Conservation (phyloP, 768 basidiomycete species). For the Stropharia rugosoannulata region DNA sequence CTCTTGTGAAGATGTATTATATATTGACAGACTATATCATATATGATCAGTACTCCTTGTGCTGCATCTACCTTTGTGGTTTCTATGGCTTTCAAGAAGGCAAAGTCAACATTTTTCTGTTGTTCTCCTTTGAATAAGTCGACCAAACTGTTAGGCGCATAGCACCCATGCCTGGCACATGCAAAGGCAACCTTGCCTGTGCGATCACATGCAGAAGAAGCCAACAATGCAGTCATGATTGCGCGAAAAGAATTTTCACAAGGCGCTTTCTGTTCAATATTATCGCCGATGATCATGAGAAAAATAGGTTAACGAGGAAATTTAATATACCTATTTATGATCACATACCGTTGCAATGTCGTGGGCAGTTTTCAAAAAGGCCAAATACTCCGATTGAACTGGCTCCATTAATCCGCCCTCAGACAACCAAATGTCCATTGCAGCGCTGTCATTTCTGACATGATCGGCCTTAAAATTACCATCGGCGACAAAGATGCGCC, state of each 20-base stretch:
- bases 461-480: no score
- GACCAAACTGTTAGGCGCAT: background rate
- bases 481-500: no score
- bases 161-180: conserved; percentile 16
- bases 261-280: conserved; percentile 1
- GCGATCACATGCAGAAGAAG: background rate
- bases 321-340: no score
- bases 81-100: conserved; percentile 8
- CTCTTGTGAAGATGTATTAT: conserved; percentile 3
- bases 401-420: no score
- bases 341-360: no score
- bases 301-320: no score
- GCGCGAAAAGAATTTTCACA: conserved; percentile 5
- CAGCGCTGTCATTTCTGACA: no score
- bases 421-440: no score
- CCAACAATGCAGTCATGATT: background rate
- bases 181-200: no score
- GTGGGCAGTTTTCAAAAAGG: no score
- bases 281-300: no score
- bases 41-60: conserved; percentile 1
- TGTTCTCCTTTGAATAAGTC: conserved; percentile 10
- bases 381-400: no score
- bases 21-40: conserved; percentile 19
- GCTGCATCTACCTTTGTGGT: conserved; percentile 5
- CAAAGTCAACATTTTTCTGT: conserved; percentile 16